Evolutionary conservation across 129 eudicot species (phyloP), one percentile per base, ranked within the genome.

Genomic region (Heracleum sosnowskyi): DNA sequence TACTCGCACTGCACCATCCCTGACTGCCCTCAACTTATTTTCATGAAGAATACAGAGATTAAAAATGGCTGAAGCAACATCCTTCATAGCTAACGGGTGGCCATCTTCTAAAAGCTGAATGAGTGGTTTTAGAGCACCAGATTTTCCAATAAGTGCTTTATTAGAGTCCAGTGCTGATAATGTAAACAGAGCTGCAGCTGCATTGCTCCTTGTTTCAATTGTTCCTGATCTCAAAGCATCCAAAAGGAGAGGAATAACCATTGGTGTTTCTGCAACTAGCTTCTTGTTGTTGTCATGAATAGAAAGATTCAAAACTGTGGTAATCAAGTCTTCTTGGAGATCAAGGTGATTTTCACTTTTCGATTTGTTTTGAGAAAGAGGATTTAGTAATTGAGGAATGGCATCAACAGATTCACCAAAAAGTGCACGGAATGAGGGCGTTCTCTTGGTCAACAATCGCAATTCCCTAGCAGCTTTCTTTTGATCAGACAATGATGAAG

Each of bases 151-250:
- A 16, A 85, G 45, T 17, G 40, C 35, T 66, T 85, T 85, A 53
- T 85, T 82, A 26, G 84, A 82, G 57, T 85, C 89, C 17, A 85
- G 76, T 11, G 86, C 77, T 5, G 89, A 82, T 72, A 85, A 73
- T 10, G 77, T 64, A 22, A 80, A 82, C 26, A 85, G 79, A 13
- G 86, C 82, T 17, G 89, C 89, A 63, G 86, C 86, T 34, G 86
- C 89, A 81, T 85, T 77, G 64, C 84, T 72, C 39, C 86, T 85
- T 15, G 82, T 85, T 71, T 76, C 84, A 18, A 79, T 72, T 17
- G 68, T 82, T 45, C 77, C 83, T 34, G 49, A 70, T 69, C 60
- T 76, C 77, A 82, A 73, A 13, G 89, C 68, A 29, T 79, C 81
- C 11, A 81, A 37, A 10, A 85, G 73, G 51, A 82, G 66, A 44